phyloP scores from a whole-genome alignment of 2,329 filamentous ascomycete species.

The Penicillium sp. region DNA sequence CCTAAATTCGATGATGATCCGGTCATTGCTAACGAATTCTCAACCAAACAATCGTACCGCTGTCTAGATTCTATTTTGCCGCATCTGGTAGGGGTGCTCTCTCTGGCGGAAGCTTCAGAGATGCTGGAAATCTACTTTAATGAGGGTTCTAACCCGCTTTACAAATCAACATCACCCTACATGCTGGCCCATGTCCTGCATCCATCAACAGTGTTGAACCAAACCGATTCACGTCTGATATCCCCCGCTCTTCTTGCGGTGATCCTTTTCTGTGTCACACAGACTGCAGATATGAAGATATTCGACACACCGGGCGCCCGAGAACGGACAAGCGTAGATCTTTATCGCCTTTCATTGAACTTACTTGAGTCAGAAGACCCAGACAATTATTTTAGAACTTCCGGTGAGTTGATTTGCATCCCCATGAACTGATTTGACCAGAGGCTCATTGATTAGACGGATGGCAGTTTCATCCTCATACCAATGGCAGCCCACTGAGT shows the following conservation, averaged over 20 bases:
- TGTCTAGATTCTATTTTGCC: constrained; percentile 47
- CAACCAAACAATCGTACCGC: constrained; percentile 29
- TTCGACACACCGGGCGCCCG: constrained; percentile 45
- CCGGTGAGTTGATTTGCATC: constrained; percentile 6
- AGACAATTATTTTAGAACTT: constrained; percentile 21
- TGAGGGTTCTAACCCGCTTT: constrained; percentile 46
- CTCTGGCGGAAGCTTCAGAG: constrained; percentile 45
- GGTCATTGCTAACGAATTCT: not conserved
- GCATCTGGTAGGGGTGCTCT: constrained; percentile 41
- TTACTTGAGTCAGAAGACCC: constrained; percentile 28
- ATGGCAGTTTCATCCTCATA: constrained; percentile 15
- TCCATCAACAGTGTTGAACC: constrained; percentile 46
- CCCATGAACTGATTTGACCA: too few species aligned
- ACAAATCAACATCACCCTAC: constrained; percentile 50
- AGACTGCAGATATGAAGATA: constrained; percentile 49
- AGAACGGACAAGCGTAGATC: constrained; percentile 33
- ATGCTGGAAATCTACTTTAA: constrained; percentile 52
- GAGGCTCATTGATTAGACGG: constrained; percentile 4
- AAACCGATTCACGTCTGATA: constrained; percentile 42
- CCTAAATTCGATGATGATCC: not conserved
- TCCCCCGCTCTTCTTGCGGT: constrained; percentile 49
- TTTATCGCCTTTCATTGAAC: constrained; percentile 36
- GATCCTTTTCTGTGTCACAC: constrained; percentile 51
- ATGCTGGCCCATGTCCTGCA: constrained; percentile 50
- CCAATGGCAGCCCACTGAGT: not conserved